phyloP scores from a whole-genome alignment of 2,329 filamentous ascomycete genomes.

The Epichloe hybrida region DNA sequence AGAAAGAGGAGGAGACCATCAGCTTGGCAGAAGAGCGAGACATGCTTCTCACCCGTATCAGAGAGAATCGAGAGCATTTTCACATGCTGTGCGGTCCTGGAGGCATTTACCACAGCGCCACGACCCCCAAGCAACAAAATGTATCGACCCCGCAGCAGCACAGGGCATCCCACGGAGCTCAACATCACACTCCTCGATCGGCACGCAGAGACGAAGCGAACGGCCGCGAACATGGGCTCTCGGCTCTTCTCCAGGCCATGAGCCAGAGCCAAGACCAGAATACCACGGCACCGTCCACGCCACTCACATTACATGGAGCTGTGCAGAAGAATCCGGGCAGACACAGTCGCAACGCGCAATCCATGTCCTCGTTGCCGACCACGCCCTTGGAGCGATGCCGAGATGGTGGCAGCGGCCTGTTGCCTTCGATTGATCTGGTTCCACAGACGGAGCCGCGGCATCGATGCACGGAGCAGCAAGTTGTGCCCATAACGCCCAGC shows the following conservation, averaged over 20 bases:
- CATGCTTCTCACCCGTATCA: conserved; percentile 68
- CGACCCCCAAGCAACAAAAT: conserved; percentile 41
- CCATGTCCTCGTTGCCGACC: conserved; percentile 69
- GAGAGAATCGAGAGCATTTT: conserved; percentile 80
- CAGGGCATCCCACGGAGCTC: conserved; percentile 28
- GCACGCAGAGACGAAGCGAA: conserved; percentile 17
- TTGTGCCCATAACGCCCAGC: conserved; percentile 30
- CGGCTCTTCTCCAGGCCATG: conserved; percentile 67
- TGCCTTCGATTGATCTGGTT: conserved; percentile 50
- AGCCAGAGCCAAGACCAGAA: conserved; percentile 45
- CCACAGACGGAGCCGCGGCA: conserved; percentile 44
- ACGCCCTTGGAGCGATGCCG: conserved; percentile 50
- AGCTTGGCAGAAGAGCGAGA: conserved; percentile 62
- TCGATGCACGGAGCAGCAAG: conserved; percentile 26
- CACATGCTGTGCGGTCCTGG: conserved; percentile 65
- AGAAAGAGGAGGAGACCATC: conserved; percentile 61
- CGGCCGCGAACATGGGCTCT: conserved; percentile 47
- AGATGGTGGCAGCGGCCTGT: conserved; percentile 36
- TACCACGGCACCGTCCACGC: conserved; percentile 61
- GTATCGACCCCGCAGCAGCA: conserved; percentile 30
- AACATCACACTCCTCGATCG: conserved; percentile 37
- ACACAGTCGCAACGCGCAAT: conserved; percentile 66
- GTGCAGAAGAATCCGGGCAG: conserved; percentile 38
- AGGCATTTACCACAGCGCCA: conserved; percentile 48
- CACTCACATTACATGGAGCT: conserved; percentile 33